Base-by-base conservation (phyloP, 1,284 basidiomycete species). In the Trametes hirsuta region DNA sequence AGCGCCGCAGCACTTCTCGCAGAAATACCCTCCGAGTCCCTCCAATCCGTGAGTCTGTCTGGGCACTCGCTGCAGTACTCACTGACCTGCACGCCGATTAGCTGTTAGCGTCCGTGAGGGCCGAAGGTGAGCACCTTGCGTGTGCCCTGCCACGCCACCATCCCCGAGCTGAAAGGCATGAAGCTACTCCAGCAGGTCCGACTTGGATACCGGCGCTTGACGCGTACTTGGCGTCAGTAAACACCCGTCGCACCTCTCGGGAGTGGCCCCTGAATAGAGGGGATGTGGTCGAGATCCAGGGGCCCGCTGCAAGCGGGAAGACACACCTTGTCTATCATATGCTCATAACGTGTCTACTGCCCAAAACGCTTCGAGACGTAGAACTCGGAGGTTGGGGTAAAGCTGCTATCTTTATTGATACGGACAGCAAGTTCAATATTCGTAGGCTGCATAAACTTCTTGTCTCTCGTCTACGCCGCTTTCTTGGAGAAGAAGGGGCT, bases 271-370 rank as follows among this genome's bases (percentile, higher is more conserved):
- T 84, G 36, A 72, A 74, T 41, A 75, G 76, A 22, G 86, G 86
- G 34, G 84, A 91, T 72, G 79, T 91, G 44, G 73, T 93, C 66
- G 88, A 91, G 72, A 79, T 94, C 40, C 88, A 92, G 72, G 92
- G 91, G 1, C 81, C 87, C 4, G 77, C 90, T 2, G 80, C 80
- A 21, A 85, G 86, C 15, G 92, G 90, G 39, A 94, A 94, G 73
- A 87, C 88, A 1, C 86, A 89, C 61, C 73, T 94, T 10, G 73
- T 91, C 24, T 88, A 89, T 70, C 81, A 84, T 68, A 72, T 91
- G 55, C 70, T 90, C 36, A 75, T 84, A n/a, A 81, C 77, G 25
- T 86, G 87, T 64, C 76, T 92, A 54, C 72, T 86, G 11, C 88
- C 90, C 9, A 50, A 65, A 21, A 37, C 54, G 15, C 64, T 72